A percentile compares a stretch with the other conserved stretches of the same genome.
phyloP scores from a whole-genome alignment of 495 filamentous ascomycete genomes.

The Glonium stellatum region DNA sequence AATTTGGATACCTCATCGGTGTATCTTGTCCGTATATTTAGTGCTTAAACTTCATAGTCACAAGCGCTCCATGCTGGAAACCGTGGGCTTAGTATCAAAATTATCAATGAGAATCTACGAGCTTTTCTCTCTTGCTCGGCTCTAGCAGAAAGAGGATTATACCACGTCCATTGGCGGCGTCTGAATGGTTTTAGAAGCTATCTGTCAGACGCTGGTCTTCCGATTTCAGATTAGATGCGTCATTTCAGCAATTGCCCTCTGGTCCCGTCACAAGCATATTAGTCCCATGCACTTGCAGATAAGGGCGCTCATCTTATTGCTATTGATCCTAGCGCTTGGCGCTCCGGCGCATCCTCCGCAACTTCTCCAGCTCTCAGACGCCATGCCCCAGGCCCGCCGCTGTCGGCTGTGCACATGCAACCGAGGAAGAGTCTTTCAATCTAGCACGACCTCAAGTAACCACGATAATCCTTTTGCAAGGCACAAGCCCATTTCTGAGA shows the following conservation, averaged over 20 bases:
- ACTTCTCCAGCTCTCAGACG: neutral
- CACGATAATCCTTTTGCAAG: neutral
- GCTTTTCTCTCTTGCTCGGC: no score
- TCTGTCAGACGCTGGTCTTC: no score
- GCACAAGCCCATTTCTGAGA: neutral
- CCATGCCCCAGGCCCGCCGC: conserved; percentile 1
- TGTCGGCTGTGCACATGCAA: conserved; percentile 9
- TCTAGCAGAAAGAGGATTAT: no score
- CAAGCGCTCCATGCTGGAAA: no score
- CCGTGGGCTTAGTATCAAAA: no score
- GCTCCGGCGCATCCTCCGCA: neutral
- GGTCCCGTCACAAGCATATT: neutral
- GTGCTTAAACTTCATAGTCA: no score
- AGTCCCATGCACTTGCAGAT: neutral
- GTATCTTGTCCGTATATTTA: no score
- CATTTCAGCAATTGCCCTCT: neutral
- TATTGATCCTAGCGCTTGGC: neutral
- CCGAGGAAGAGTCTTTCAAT: conserved; percentile 11
- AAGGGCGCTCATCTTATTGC: neutral
- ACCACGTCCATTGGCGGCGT: no score
- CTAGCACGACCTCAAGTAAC: neutral
- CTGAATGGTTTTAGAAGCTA: no score
- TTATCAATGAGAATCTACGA: no score
- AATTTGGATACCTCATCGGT: no score
- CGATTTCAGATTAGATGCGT: no score